Conservation (phyloP, 306 rosid species). For the Abrus pulchellus region DNA sequence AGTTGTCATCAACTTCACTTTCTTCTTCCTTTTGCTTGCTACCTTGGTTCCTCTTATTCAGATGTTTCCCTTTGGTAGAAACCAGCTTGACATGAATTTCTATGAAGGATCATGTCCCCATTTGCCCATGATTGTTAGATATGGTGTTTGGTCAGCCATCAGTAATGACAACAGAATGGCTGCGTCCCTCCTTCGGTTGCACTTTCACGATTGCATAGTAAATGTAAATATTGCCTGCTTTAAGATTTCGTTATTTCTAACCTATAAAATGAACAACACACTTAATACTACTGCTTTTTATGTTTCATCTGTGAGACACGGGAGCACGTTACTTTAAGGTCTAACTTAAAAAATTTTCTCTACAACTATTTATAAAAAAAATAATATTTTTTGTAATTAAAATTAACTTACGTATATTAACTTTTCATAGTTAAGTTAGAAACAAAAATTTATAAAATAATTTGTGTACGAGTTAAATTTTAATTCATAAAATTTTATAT, state of each 20-base stretch:
- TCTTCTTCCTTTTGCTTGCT: constrained; percentile 40
- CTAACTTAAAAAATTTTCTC: too few species aligned
- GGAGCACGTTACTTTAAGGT: too few species aligned
- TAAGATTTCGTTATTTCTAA: not conserved
- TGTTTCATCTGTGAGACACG: not conserved
- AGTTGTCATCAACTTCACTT: constrained; percentile 27
- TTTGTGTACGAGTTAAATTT: too few species aligned
- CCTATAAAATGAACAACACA: not conserved
- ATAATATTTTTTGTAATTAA: too few species aligned
- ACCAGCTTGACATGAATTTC: constrained; percentile 55
- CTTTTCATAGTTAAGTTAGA: too few species aligned
- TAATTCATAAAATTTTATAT: too few species aligned
- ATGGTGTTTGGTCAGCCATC: constrained; percentile 59
- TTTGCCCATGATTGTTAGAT: constrained; percentile 54
- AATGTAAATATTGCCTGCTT: constrained; percentile 45
- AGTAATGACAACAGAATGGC: constrained; percentile 68
- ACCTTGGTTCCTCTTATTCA: constrained; percentile 41
- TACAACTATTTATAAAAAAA: too few species aligned
- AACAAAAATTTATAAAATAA: too few species aligned
- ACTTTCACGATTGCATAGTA: constrained; percentile 83
- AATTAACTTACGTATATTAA: too few species aligned
- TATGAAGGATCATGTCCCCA: constrained; percentile 68
- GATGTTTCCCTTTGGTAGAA: constrained; percentile 39
- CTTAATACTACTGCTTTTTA: not conserved
- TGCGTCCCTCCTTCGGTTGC: constrained; percentile 81